Percentiles rank a stretch among this genome's conserved stretches.
Evolutionary conservation across 23 red algal species (phyloP).

Genomic region (Gracilaria gracilis): DNA sequence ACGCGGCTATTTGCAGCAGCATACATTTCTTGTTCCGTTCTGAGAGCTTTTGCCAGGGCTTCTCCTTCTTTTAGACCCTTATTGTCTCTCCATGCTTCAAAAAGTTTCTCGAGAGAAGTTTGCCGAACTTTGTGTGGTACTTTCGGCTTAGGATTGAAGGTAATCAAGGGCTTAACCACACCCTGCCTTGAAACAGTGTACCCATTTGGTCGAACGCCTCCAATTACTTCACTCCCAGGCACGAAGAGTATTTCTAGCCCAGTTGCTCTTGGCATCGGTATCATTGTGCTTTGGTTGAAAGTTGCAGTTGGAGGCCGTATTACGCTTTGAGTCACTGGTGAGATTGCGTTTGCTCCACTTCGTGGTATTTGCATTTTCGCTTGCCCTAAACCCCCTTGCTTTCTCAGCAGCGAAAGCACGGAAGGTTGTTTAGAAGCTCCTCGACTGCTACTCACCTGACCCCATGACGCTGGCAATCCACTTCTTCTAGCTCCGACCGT

Average conservation of each 20-base stretch:
- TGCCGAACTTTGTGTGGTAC: conserved; percentile 60
- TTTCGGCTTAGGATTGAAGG: conserved; percentile 46
- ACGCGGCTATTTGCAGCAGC: conserved; percentile 37
- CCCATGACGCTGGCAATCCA: conserved; percentile 27
- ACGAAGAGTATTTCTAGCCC: conserved; percentile 32
- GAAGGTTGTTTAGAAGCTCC: conserved; percentile 16
- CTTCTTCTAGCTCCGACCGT: conserved; percentile 5
- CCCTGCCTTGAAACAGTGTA: conserved; percentile 66
- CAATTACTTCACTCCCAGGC: conserved; percentile 44
- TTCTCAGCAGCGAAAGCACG: conserved; percentile 19
- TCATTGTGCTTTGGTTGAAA: not conserved
- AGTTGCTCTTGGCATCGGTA: conserved; percentile 31
- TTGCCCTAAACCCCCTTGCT: not conserved
- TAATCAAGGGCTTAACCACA: conserved; percentile 59
- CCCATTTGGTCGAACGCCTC: conserved; percentile 50
- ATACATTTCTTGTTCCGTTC: conserved; percentile 64
- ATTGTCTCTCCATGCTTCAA: conserved; percentile 51
- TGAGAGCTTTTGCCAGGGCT: conserved; percentile 34
- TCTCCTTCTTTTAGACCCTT: conserved; percentile 15
- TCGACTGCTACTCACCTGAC: conserved; percentile 14
- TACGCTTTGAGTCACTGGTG: conserved; percentile 12
- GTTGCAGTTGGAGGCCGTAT: not conserved
- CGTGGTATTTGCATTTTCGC: conserved; percentile 3
- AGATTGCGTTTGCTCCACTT: not conserved
- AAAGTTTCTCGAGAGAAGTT: conserved; percentile 57